A percentile compares a stretch with the other conserved stretches of the same genome.
Evolutionary conservation across 2,329 filamentous ascomycete genomes (phyloP).

Genomic region (Teratosphaeria nubilosa): DNA sequence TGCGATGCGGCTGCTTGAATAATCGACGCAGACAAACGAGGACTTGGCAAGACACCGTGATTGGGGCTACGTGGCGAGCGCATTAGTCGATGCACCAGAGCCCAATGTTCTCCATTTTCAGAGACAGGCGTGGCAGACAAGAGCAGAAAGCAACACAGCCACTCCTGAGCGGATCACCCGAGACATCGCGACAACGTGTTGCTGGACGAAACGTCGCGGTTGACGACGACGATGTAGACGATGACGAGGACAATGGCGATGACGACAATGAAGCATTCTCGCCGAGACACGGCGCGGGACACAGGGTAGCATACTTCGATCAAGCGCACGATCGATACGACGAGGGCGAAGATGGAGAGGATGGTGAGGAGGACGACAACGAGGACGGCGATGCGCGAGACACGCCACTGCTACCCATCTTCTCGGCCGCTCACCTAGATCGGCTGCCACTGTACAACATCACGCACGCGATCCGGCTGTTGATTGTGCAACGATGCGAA

Average conservation of each 20-base stretch:
- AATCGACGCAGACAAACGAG: not conserved
- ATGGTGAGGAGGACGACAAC: constrained; percentile 28
- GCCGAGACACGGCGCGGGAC: constrained; percentile 7
- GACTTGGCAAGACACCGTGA: not conserved
- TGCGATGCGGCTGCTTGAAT: not conserved
- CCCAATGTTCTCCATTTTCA: constrained; percentile 8
- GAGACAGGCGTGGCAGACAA: constrained; percentile 1
- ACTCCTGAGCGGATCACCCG: constrained; percentile 13
- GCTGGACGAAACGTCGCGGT: constrained; percentile 13
- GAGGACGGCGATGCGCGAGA: constrained; percentile 36
- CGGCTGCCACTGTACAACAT: constrained; percentile 79
- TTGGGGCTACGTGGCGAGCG: constrained; percentile 3
- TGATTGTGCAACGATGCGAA: constrained; percentile 77
- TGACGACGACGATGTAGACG: constrained; percentile 9
- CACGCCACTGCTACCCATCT: constrained; percentile 60
- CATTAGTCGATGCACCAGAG: constrained; percentile 4
- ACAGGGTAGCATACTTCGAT: constrained; percentile 11
- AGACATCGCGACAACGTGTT: constrained; percentile 16
- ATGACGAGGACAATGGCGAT: constrained; percentile 8
- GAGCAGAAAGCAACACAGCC: constrained; percentile 2
- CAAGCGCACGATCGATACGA: constrained; percentile 21
- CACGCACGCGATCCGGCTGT: constrained; percentile 77
- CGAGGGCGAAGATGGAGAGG: constrained; percentile 31
- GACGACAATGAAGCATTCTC: constrained; percentile 13
- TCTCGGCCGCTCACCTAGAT: constrained; percentile 71